A percentile compares a stretch with the other conserved stretches of the same genome.
phyloP scores from a whole-genome alignment of 2,329 filamentous ascomycete species.

The Salinomyces thailandicus region DNA sequence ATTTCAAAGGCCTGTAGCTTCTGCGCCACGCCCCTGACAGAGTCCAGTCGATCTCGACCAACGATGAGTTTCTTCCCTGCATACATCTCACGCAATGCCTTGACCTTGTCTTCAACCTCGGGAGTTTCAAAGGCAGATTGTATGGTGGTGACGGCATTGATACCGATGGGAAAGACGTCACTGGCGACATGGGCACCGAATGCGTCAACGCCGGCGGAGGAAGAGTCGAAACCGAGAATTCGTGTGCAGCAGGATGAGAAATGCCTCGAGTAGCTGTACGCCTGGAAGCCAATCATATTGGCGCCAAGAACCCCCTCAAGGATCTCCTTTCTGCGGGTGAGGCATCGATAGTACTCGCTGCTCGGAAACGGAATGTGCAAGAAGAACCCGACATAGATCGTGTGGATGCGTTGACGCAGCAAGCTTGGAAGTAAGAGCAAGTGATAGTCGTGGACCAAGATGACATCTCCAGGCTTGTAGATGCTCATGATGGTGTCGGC shows the following conservation, averaged over 20 bases:
- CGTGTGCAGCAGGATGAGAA: slow-evolving; percentile 91
- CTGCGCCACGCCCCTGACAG: slow-evolving; percentile 85
- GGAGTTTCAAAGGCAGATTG: slow-evolving; percentile 57
- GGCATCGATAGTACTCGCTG: slow-evolving; percentile 85
- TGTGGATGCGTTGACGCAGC: slow-evolving; percentile 72
- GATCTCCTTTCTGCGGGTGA: slow-evolving; percentile 80
- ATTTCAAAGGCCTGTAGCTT: slow-evolving; percentile 90
- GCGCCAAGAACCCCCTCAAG: slow-evolving; percentile 81
- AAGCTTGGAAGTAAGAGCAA: slow-evolving; percentile 81
- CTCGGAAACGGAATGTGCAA: slow-evolving; percentile 91
- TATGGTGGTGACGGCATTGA: slow-evolving; percentile 74
- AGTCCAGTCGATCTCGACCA: slow-evolving; percentile 85
- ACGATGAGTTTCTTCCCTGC: slow-evolving; percentile 91
- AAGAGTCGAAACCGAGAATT: slow-evolving; percentile 81
- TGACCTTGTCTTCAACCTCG: slow-evolving; percentile 60
- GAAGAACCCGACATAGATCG: slow-evolving; percentile 91
- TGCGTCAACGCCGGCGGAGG: slow-evolving; percentile 73
- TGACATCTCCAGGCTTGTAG: slow-evolving; percentile 86
- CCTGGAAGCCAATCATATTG: slow-evolving; percentile 92
- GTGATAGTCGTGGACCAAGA: slow-evolving; percentile 91
- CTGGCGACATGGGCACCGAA: slow-evolving; percentile 84
- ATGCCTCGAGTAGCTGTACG: slow-evolving; percentile 87
- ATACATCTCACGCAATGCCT: slow-evolving; percentile 65
- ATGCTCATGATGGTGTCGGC: slow-evolving; percentile 78
- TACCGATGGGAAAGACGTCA: slow-evolving; percentile 89